Evolutionary conservation across 768 basidiomycete genomes (phyloP).

Genomic region (Pisolithus marmoratus): DNA sequence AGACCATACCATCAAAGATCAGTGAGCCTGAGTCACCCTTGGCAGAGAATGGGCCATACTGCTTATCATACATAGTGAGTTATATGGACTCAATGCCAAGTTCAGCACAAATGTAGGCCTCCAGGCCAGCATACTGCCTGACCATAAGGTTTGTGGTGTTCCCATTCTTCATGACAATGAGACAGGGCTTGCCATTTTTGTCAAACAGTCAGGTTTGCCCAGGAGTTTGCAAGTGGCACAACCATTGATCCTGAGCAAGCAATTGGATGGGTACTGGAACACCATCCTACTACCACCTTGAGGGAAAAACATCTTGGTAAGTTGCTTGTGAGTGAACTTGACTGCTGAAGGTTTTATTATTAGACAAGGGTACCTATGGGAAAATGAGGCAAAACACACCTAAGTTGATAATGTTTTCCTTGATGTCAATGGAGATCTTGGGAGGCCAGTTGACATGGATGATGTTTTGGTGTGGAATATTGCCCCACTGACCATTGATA

Average conservation of each 20-base stretch:
- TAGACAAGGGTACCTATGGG: conserved; percentile 8
- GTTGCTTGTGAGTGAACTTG: conserved; percentile 17
- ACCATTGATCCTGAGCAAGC: conserved; percentile 27
- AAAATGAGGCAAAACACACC: conserved; percentile 24
- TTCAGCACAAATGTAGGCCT: conserved; percentile 23
- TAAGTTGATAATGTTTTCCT: conserved; percentile 23
- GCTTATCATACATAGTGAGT: conserved; percentile 28
- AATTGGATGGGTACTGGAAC: conserved; percentile 25
- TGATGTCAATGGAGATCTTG: conserved; percentile 16
- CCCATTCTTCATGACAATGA: conserved; percentile 33
- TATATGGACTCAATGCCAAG: conserved; percentile 24
- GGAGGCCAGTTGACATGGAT: conserved; percentile 22
- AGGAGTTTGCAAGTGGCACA: conserved; percentile 21
- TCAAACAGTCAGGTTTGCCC: conserved; percentile 24
- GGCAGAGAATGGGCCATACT: conserved; percentile 28
- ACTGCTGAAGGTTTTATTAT: conserved; percentile 24
- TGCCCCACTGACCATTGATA: conserved; percentile 14
- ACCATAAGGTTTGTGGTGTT: conserved; percentile 30
- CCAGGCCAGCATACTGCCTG: conserved; percentile 27
- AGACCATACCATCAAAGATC: conserved; percentile 30
- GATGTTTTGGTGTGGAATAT: conserved; percentile 17
- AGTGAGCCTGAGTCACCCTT: conserved; percentile 38
- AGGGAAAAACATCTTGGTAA: conserved; percentile 20
- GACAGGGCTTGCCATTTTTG: conserved; percentile 13
- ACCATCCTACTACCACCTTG: conserved; percentile 4